phyloP scores from a whole-genome alignment of 768 basidiomycete genomes.

The Kwoniella mangroviensis region DNA sequence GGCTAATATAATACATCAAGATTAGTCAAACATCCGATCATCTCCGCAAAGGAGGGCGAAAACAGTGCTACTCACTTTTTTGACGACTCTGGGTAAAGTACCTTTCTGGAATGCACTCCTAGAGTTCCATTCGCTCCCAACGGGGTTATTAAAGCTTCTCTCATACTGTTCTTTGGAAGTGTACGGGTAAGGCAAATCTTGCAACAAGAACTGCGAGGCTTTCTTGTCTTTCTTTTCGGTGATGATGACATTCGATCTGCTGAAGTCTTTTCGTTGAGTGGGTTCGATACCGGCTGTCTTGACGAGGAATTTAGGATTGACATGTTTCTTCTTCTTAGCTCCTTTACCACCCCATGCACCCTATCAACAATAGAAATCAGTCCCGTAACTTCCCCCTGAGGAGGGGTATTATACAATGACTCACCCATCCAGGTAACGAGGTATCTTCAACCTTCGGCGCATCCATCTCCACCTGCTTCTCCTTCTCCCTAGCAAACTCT shows the following conservation, averaged over 20 bases:
- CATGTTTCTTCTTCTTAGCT: conserved; percentile 67
- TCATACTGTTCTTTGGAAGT: conserved; percentile 93
- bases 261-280: conserved; percentile 76
- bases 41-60: neutral
- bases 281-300: conserved; percentile 81
- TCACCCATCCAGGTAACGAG: conserved; percentile 92
- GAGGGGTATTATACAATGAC: conserved; percentile 45
- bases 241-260: conserved; percentile 87
- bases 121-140: conserved; percentile 94
- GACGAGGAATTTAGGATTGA: conserved; percentile 70
- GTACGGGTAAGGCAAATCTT: conserved; percentile 92
- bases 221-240: conserved; percentile 96
- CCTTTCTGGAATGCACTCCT: conserved; percentile 65
- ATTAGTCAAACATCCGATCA: neutral
- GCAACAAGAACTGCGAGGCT: conserved; percentile 82
- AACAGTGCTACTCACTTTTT: conserved; percentile 67
- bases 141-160: conserved; percentile 74
- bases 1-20: conserved; percentile 25
- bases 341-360: conserved; percentile 92
- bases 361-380: conserved; percentile 58
- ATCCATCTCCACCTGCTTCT: conserved; percentile 78
- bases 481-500: conserved; percentile 86
- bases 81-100: conserved; percentile 81
- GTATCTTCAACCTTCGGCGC: conserved; percentile 86
- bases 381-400: neutral